Conservation (phyloP, 345 rosid species). For the Rhizophora apiculata region DNA sequence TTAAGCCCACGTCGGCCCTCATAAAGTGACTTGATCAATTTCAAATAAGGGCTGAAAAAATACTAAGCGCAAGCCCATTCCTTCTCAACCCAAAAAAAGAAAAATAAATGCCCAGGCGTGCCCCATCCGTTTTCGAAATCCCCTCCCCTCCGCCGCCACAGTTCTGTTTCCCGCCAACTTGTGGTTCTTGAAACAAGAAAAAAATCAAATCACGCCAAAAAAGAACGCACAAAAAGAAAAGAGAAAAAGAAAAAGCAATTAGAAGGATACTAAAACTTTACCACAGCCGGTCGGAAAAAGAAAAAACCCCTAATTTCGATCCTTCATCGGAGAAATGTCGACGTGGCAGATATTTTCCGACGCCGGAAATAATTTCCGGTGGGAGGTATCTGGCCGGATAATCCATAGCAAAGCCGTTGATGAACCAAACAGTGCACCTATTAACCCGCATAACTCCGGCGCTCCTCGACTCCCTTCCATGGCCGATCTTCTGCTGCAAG, state of each 20-base stretch:
- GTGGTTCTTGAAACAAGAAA: too few relatives aligned
- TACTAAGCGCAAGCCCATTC: too few relatives aligned
- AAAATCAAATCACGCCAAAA: too few relatives aligned
- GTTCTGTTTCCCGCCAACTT: too few relatives aligned
- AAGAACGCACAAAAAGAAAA: neutral
- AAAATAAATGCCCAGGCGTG: too few relatives aligned
- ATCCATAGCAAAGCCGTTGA: slow-evolving; percentile 18
- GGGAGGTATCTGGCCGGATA: slow-evolving; percentile 52
- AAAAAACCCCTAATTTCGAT: neutral
- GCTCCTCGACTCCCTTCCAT: slow-evolving; percentile 48
- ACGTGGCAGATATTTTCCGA: slow-evolving; percentile 63
- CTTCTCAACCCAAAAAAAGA: too few relatives aligned
- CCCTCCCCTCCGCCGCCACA: too few relatives aligned
- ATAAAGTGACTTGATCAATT: too few relatives aligned
- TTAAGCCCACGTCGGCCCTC: too few relatives aligned
- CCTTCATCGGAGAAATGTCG: slow-evolving; percentile 45
- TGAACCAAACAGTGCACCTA: slow-evolving; percentile 19
- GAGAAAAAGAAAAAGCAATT: neutral
- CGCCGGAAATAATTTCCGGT: slow-evolving; percentile 45
- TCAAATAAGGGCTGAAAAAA: too few relatives aligned
- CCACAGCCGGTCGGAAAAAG: neutral
- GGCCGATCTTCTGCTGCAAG: slow-evolving; percentile 65
- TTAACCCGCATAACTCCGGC: slow-evolving; percentile 13
- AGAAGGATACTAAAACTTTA: too few relatives aligned
- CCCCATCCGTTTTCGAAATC: too few relatives aligned